Conservation (phyloP, 2,329 filamentous ascomycete genomes). For the Aspergillus sp. region DNA sequence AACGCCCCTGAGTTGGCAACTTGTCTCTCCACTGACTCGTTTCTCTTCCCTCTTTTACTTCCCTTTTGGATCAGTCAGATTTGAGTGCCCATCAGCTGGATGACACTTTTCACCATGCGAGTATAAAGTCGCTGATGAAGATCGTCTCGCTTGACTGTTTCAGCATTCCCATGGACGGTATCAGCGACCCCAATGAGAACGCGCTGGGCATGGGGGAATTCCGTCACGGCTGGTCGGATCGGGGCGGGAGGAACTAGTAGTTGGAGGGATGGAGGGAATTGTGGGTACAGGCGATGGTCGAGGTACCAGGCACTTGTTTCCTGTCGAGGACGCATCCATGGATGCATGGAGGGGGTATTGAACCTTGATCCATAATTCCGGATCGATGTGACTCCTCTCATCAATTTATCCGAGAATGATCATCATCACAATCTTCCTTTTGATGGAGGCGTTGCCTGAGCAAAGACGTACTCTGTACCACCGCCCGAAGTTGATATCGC, state of each 20-base stretch:
- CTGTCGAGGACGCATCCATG: neutral
- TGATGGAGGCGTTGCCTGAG: too few relatives aligned
- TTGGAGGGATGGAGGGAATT: neutral
- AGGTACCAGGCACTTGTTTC: too few relatives aligned
- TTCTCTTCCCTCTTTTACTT: neutral
- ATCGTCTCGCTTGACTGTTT: neutral
- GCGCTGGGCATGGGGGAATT: neutral
- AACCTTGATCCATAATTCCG: neutral
- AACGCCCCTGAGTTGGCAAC: neutral
- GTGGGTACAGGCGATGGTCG: too few relatives aligned
- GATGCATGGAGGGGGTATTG: neutral
- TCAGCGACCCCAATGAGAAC: neutral
- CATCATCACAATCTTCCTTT: neutral
- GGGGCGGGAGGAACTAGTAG: neutral
- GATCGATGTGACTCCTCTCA: neutral
- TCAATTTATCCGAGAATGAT: neutral
- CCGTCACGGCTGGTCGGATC: neutral
- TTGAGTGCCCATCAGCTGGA: neutral
- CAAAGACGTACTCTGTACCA: too few relatives aligned
- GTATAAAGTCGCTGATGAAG: neutral
- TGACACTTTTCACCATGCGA: neutral
- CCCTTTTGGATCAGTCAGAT: conserved; percentile 1
- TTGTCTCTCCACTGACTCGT: neutral
- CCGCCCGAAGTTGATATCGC: too few relatives aligned
- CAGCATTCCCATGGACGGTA: neutral